Conservation (phyloP, 805 yeast genomes). For the Metschnikowia rubicola region DNA sequence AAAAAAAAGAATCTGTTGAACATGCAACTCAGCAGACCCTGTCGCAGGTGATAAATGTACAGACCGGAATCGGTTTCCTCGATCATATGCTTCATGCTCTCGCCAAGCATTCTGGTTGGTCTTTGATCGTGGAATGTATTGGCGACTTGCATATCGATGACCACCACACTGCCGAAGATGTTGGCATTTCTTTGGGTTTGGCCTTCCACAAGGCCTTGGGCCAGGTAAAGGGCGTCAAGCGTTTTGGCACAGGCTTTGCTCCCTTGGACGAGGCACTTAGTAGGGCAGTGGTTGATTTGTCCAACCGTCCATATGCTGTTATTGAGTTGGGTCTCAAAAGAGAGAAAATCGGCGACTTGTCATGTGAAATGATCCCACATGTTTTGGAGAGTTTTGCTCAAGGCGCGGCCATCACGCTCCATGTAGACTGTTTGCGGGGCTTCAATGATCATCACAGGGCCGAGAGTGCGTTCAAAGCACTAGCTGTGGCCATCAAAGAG, state of each 20-base stretch:
- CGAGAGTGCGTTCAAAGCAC: conserved; percentile 93
- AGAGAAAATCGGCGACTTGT: conserved; percentile 88
- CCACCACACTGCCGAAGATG: conserved; percentile 95
- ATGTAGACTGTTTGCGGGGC: conserved; percentile 92
- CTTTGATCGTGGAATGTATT: conserved; percentile 45
- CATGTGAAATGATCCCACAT: conserved; percentile 98
- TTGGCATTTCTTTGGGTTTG: conserved; percentile 85
- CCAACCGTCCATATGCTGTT: conserved; percentile 90
- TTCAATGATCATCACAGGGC: conserved; percentile 95
- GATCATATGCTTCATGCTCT: conserved; percentile 98
- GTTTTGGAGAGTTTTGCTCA: conserved; percentile 91
- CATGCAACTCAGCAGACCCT: conserved; percentile 70
- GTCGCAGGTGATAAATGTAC: conserved; percentile 71
- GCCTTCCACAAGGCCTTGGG: conserved; percentile 91
- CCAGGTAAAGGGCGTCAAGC: conserved; percentile 80
- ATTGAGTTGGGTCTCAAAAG: conserved; percentile 85
- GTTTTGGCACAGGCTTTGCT: conserved; percentile 92
- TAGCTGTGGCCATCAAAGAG: conserved; percentile 88
- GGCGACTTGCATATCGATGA: conserved; percentile 78
- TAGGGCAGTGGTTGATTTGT: conserved; percentile 92
- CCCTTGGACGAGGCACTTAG: conserved; percentile 96
- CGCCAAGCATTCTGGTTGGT: conserved; percentile 97
- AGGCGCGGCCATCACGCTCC: conserved; percentile 85
- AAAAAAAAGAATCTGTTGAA: conserved; percentile 1
- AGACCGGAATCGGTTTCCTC: conserved; percentile 90